Percentiles rank a stretch among this genome's conserved stretches.
phyloP scores from a whole-genome alignment of 176 grass and related monocot species.

The Phoenix roebelenii region DNA sequence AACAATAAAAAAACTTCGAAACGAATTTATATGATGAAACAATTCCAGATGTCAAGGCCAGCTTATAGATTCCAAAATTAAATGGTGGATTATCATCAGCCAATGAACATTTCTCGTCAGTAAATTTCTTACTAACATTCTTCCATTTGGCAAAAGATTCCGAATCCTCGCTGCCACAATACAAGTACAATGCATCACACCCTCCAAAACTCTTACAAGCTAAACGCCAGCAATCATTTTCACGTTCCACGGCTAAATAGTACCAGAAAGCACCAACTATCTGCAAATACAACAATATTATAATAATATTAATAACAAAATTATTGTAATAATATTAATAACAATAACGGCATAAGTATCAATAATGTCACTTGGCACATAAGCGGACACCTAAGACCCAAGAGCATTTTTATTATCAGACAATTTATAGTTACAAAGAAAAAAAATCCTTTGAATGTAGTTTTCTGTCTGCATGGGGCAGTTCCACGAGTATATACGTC shows the following conservation, averaged over 20 bases:
- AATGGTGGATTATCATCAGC: slow-evolving; percentile 28
- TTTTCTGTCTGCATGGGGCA: too few relatives aligned
- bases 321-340: too few relatives aligned
- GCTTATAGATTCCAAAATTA: slow-evolving; percentile 65
- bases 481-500: too few relatives aligned
- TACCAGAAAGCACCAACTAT: slow-evolving; percentile 89
- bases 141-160: slow-evolving; percentile 38
- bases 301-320: too few relatives aligned
- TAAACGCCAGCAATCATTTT: slow-evolving; percentile 56
- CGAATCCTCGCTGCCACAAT: slow-evolving; percentile 36
- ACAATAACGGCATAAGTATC: too few relatives aligned
- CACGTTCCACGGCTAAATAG: slow-evolving; percentile 55
- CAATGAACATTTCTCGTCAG: slow-evolving; percentile 37
- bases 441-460: too few relatives aligned
- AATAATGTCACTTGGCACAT: too few relatives aligned
- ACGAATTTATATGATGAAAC: slow-evolving; percentile 28
- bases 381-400: too few relatives aligned
- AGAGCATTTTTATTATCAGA: too few relatives aligned
- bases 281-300: slow-evolving; percentile 21
- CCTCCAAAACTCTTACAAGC: slow-evolving; percentile 35
- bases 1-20: slow-evolving; percentile 64
- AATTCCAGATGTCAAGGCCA: slow-evolving; percentile 48
- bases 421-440: too few relatives aligned
- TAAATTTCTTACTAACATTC: slow-evolving; percentile 32
- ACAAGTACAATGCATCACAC: slow-evolving; percentile 54